A percentile compares a stretch with the other conserved stretches of the same genome.
phyloP scores from a whole-genome alignment of 768 basidiomycete genomes.

The Fibroporia radiculosa region DNA sequence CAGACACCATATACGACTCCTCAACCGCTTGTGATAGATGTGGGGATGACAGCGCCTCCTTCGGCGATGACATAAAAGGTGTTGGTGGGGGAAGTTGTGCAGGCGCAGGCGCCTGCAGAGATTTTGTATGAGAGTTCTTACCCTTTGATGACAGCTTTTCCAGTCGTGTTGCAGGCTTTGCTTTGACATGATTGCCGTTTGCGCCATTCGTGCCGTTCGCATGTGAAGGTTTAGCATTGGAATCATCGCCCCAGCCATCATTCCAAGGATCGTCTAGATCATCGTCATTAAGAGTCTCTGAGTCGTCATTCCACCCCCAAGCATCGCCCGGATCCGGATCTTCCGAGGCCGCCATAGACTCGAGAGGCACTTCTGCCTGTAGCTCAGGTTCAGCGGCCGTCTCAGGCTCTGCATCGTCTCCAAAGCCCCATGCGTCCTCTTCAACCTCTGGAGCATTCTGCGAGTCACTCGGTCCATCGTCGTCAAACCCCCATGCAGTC shows the following conservation, averaged over 20 bases:
- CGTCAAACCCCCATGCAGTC: slow-evolving; percentile 41
- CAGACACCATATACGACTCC: slow-evolving; percentile 57
- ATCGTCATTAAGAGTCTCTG: slow-evolving; percentile 21
- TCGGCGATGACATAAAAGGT: slow-evolving; percentile 6
- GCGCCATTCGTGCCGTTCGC: slow-evolving; percentile 23
- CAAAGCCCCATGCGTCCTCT: slow-evolving; percentile 31
- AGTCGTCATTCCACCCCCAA: slow-evolving; percentile 72
- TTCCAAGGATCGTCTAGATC: slow-evolving; percentile 53
- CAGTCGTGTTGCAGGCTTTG: slow-evolving; percentile 50
- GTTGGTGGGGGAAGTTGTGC: slow-evolving; percentile 17
- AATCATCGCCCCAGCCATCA: slow-evolving; percentile 30
- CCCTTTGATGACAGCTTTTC: slow-evolving; percentile 50
- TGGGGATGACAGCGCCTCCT: slow-evolving; percentile 1
- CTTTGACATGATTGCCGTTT: slow-evolving; percentile 22
- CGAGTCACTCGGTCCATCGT: slow-evolving; percentile 25
- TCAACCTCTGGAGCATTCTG: slow-evolving; percentile 13
- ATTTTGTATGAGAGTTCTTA: slow-evolving; percentile 28
- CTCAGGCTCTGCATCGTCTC: slow-evolving; percentile 20
- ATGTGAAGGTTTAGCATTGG: slow-evolving; percentile 1
- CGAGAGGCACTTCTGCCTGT: neutral
- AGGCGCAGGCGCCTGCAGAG: slow-evolving; percentile 3
- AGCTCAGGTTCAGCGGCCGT: neutral
- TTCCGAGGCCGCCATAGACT: slow-evolving; percentile 2
- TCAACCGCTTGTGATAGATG: slow-evolving; percentile 19
- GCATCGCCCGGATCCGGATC: slow-evolving; percentile 48